Percentiles rank a stretch among this genome's conserved stretches.
phyloP scores from a whole-genome alignment of 768 basidiomycete species.

The Podaxis carcinomalis region DNA sequence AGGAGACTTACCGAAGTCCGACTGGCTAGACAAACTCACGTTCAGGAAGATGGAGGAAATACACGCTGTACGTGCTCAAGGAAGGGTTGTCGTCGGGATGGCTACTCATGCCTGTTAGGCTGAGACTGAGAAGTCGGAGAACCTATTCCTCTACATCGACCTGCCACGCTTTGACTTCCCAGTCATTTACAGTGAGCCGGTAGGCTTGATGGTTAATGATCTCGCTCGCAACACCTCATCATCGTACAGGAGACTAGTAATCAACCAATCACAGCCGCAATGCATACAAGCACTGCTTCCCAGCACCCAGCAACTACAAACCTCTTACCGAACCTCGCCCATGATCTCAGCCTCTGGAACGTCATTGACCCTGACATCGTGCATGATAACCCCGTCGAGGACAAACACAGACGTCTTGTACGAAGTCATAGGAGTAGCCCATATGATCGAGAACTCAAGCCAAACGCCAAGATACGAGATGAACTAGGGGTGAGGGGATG shows the following conservation, averaged over 20 bases:
- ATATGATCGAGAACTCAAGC: slow-evolving; percentile 92
- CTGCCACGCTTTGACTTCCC: slow-evolving; percentile 96
- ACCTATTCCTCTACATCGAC: slow-evolving; percentile 95
- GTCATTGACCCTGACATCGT: slow-evolving; percentile 88
- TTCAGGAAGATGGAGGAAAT: slow-evolving; percentile 96
- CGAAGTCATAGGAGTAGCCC: slow-evolving; percentile 94
- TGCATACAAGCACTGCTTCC: slow-evolving; percentile 34
- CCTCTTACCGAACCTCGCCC: slow-evolving; percentile 45
- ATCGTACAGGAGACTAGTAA: slow-evolving; percentile 5
- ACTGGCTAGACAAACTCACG: slow-evolving; percentile 92
- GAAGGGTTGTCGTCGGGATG: neutral
- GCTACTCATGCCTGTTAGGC: slow-evolving; percentile 41
- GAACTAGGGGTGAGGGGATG: slow-evolving; percentile 69
- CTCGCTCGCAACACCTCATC: slow-evolving; percentile 19
- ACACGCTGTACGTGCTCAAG: slow-evolving; percentile 62
- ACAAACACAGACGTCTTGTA: slow-evolving; percentile 91
- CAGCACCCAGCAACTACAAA: slow-evolving; percentile 42
- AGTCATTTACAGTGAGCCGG: slow-evolving; percentile 90
- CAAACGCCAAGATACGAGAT: slow-evolving; percentile 93
- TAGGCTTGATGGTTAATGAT: slow-evolving; percentile 27
- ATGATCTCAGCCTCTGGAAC: slow-evolving; percentile 78
- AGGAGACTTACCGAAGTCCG: slow-evolving; percentile 88
- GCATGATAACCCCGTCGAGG: slow-evolving; percentile 95
- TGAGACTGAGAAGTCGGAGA: slow-evolving; percentile 88
- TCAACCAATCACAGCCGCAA: slow-evolving; percentile 20